A percentile compares a stretch with the other conserved stretches of the same genome.
Evolutionary conservation across 495 filamentous ascomycete species (phyloP).

Genomic region (Penicillium salamii): DNA sequence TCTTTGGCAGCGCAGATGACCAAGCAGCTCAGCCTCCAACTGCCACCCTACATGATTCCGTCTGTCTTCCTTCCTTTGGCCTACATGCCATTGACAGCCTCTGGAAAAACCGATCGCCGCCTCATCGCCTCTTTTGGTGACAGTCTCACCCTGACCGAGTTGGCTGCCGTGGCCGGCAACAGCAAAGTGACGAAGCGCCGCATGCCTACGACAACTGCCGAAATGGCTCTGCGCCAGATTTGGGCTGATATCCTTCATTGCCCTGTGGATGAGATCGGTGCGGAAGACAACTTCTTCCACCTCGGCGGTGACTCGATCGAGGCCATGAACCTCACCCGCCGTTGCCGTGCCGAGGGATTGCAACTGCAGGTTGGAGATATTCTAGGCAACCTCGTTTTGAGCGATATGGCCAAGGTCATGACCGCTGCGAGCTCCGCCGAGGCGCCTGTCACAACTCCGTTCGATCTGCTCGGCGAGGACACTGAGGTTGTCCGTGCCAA

Average conservation of each 20-base stretch:
- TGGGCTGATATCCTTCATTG: constrained; percentile 35
- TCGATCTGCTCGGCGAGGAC: constrained; percentile 13
- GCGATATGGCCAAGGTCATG: constrained; percentile 35
- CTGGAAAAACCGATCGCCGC: constrained; percentile 54
- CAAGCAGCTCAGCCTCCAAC: neutral
- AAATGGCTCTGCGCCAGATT: constrained; percentile 30
- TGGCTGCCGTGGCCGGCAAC: constrained; percentile 15
- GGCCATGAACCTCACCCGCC: constrained; percentile 39
- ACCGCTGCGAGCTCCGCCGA: constrained; percentile 12
- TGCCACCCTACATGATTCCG: constrained; percentile 53
- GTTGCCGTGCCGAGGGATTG: constrained; percentile 5
- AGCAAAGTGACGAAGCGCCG: neutral
- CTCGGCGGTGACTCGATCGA: constrained; percentile 57
- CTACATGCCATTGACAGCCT: constrained; percentile 46
- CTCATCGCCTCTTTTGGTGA: constrained; percentile 27
- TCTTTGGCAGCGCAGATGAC: neutral
- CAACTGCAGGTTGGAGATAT: constrained; percentile 23
- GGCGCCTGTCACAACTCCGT: constrained; percentile 1
- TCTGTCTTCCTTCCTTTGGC: constrained; percentile 47
- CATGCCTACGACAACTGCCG: constrained; percentile 6
- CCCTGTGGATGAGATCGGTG: constrained; percentile 27
- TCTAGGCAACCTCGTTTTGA: constrained; percentile 30
- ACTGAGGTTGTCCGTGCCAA: constrained; percentile 15
- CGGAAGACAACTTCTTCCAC: constrained; percentile 50
- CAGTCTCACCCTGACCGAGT: constrained; percentile 8